Percentiles rank a stretch among this genome's conserved stretches.
These are phyloP conservation scores for Wickerhamomyces sydowiorum DNA, from an alignment of 805 yeast species.

Conservation along the genomic window DNA sequence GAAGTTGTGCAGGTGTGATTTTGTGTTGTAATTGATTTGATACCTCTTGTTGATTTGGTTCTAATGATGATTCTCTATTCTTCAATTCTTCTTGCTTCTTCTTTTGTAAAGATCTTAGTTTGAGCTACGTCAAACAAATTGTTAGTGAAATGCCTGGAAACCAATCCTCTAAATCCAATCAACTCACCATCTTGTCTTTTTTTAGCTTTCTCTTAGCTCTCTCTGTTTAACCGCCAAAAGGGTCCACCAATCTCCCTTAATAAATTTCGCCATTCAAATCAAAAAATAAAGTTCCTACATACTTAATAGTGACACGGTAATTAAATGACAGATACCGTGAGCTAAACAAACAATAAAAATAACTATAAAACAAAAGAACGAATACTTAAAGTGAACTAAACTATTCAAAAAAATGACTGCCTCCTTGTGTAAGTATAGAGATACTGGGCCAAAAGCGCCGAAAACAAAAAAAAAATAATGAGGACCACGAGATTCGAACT, in stretches of 20 bases:
- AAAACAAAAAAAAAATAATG: slow-evolving; percentile 13
- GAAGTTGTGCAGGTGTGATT: slow-evolving; percentile 59
- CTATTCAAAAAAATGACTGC: neutral
- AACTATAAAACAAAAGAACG: too few relatives aligned
- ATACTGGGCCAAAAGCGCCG: neutral
- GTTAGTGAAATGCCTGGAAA: neutral
- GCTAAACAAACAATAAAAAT: too few relatives aligned
- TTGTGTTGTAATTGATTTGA: slow-evolving; percentile 7
- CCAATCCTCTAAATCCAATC: neutral
- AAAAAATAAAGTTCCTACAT: too few relatives aligned
- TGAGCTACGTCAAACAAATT: slow-evolving; percentile 30
- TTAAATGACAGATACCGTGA: too few relatives aligned
- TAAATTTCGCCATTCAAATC: too few relatives aligned
- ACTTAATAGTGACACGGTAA: too few relatives aligned
- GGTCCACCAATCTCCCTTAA: too few relatives aligned
- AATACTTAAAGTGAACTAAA: neutral
- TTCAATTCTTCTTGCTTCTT: slow-evolving; percentile 44
- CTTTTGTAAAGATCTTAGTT: slow-evolving; percentile 54
- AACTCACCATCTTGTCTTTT: neutral
- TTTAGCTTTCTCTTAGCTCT: neutral
- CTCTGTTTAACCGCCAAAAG: too few relatives aligned
- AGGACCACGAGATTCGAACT: slow-evolving; percentile 21
- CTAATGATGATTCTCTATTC: neutral
- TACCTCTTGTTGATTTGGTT: slow-evolving; percentile 2
- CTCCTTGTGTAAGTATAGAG: too few relatives aligned